Base-by-base conservation (phyloP, 768 basidiomycete species). In the Tricholoma furcatifolium region DNA sequence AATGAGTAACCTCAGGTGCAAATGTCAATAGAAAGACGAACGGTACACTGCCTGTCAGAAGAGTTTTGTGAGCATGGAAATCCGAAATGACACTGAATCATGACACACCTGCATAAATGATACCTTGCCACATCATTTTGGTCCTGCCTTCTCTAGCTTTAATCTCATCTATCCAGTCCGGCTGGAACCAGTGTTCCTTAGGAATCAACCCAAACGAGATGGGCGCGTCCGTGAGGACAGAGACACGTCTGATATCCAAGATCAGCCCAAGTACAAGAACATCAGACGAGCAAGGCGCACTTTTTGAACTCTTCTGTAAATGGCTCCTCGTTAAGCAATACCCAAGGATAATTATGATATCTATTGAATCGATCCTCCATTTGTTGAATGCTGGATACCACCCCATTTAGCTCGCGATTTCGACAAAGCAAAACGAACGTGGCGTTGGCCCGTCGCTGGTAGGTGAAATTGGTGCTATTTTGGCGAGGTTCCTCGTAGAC, bases 321-420 rank as follows among this genome's bases (percentile, higher is more conserved):
- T 0, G 81, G 80, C 58, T 84, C 84, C 46, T 94, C 91, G 65
- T 94, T 93, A 35, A 95, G 75, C 61, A 93, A 82, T n/a, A 89
- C 82, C 72, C 86, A 93, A 8, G 90, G 88, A 67, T 93, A 93
- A 12, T 70, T 70, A 58, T 83, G 84, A 56, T 80, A 75, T 55
- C 74, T 76, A 73, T 98, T 98, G 71, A 95, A 96, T 24, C 88
- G 74, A 60, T 90, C 85, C 71, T 98, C 94, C 68, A 87, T 74
- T 54, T 82, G 80, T 56, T 80, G 79, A 55, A 88, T 82, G 52
- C 81, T 83, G 27, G 78, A 70, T 27, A 81, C 64, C 31, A 80
- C 79, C 21, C 78, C 78, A 30, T 65, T 56, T n/a, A 84, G 63
- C 51, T 84, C 82, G 18, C 64, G 71, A 62, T 84, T 83, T 11